Evolutionary conservation across 164 flowering plant species (phyloP).

Genomic region (Protea cynaroides): DNA sequence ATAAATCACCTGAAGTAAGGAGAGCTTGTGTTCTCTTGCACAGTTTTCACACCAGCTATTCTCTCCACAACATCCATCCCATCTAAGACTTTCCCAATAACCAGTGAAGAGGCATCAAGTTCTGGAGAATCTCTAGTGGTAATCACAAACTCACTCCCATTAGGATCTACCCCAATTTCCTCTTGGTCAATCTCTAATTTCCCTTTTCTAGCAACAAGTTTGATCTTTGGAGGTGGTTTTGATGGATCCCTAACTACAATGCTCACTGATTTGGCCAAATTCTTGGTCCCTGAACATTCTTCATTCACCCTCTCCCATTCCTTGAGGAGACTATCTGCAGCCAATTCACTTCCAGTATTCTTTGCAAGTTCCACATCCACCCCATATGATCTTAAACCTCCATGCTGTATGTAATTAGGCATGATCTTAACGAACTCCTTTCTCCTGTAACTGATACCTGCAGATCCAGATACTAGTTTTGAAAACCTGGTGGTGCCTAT

Average conservation of each 20-base stretch:
- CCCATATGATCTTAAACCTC: constrained; percentile 82
- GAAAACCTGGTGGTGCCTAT: constrained; percentile 54
- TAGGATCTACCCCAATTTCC: constrained; percentile 62
- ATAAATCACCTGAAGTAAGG: constrained; percentile 79
- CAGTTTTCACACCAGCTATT: constrained; percentile 76
- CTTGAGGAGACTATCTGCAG: constrained; percentile 22
- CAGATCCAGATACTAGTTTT: constrained; percentile 56
- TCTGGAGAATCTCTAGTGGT: constrained; percentile 63
- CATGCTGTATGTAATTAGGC: constrained; percentile 85
- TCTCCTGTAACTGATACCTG: constrained; percentile 79
- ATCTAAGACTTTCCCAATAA: constrained; percentile 66
- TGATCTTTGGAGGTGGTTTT: constrained; percentile 75
- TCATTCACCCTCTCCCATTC: constrained; percentile 38
- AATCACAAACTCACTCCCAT: constrained; percentile 88
- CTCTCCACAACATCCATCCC: constrained; percentile 79
- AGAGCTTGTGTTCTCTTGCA: constrained; percentile 74
- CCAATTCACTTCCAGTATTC: constrained; percentile 40
- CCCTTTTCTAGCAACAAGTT: constrained; percentile 76
- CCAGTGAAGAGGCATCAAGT: constrained; percentile 62
- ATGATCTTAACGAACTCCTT: constrained; percentile 82
- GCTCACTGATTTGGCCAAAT: constrained; percentile 52
- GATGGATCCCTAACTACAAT: constrained; percentile 72
- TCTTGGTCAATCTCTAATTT: constrained; percentile 82
- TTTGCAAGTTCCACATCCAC: constrained; percentile 73
- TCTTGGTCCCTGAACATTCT: constrained; percentile 52